Evolutionary conservation across 164 flowering plant genomes (phyloP).

Genomic region (Vitis cinerea): DNA sequence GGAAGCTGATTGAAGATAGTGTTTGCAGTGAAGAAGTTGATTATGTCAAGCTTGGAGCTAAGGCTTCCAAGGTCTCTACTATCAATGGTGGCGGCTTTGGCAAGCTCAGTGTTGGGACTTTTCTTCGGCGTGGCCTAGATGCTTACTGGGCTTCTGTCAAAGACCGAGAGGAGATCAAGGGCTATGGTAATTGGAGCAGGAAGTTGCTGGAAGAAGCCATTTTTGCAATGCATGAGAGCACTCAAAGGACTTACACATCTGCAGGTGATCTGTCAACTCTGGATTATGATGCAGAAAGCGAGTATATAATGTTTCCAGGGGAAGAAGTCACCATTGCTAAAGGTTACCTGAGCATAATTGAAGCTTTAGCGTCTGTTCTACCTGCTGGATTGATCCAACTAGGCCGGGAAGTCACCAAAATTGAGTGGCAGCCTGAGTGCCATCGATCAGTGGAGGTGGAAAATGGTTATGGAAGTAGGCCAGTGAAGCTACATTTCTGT

Average conservation of each 20-base stretch:
- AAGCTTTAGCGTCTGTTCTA: slow-evolving; percentile 66
- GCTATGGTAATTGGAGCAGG: slow-evolving; percentile 40
- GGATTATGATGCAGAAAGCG: slow-evolving; percentile 82
- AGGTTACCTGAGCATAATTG: slow-evolving; percentile 70
- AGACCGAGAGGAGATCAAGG: slow-evolving; percentile 23
- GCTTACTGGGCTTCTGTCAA: slow-evolving; percentile 44
- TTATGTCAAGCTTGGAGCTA: slow-evolving; percentile 23
- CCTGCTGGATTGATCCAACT: slow-evolving; percentile 67
- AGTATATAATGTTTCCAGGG: slow-evolving; percentile 75
- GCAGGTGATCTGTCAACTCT: slow-evolving; percentile 70
- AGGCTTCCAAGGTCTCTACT: slow-evolving; percentile 19
- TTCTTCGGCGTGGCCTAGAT: slow-evolving; percentile 56
- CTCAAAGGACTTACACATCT: slow-evolving; percentile 82
- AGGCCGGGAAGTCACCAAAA: slow-evolving; percentile 51
- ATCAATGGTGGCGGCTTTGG: slow-evolving; percentile 16
- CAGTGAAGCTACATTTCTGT: slow-evolving; percentile 70
- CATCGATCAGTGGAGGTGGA: slow-evolving; percentile 1
- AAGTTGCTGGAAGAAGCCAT: slow-evolving; percentile 59
- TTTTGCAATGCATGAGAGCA: slow-evolving; percentile 74
- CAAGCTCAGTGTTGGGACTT: slow-evolving; percentile 57
- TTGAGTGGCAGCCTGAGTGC: slow-evolving; percentile 62
- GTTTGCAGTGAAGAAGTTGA: slow-evolving; percentile 13
- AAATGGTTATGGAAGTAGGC: slow-evolving; percentile 32
- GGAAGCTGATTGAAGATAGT: slow-evolving; percentile 28
- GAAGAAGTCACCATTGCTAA: slow-evolving; percentile 92